Evolutionary conservation across 352 stramenopile genomes (phyloP).

Genomic region (Halophytophthora polymorphica): DNA sequence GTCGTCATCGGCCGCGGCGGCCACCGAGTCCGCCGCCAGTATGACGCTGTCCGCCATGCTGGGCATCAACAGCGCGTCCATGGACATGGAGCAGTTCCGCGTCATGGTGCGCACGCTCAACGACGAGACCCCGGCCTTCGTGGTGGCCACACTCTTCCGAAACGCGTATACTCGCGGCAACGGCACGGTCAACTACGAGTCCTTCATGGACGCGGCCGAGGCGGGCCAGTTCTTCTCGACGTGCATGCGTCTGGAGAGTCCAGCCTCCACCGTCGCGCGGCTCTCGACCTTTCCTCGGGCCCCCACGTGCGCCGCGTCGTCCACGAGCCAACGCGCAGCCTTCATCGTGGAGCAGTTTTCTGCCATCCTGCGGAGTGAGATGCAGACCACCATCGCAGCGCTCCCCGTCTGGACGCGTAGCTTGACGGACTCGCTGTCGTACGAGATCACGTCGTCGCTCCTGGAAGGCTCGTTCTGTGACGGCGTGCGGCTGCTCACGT

Average conservation of each 20-base stretch:
- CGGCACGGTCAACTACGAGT: constrained; percentile 84
- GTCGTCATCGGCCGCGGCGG: constrained; percentile 19
- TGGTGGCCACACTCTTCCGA: constrained; percentile 61
- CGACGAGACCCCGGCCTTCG: constrained; percentile 62
- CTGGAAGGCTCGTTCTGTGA: constrained; percentile 43
- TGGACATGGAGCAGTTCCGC: constrained; percentile 91
- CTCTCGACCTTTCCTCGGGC: constrained; percentile 19
- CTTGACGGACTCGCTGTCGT: constrained; percentile 44
- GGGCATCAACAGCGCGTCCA: constrained; percentile 34
- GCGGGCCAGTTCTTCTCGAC: constrained; percentile 84
- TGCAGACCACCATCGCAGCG: constrained; percentile 28
- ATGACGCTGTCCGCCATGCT: constrained; percentile 23
- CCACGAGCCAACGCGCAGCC: constrained; percentile 44
- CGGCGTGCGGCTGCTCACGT: constrained; percentile 49
- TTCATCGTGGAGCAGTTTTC: constrained; percentile 57
- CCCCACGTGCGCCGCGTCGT: constrained; percentile 26
- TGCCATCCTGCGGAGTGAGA: constrained; percentile 44
- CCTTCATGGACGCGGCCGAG: constrained; percentile 86
- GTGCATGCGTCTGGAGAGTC: constrained; percentile 77
- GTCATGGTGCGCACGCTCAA: constrained; percentile 86
- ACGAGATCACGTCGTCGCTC: constrained; percentile 50
- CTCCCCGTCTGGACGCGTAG: constrained; percentile 60
- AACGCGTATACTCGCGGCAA: constrained; percentile 61
- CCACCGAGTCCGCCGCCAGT: constrained; percentile 11
- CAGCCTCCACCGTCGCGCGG: constrained; percentile 38